phyloP scores from a whole-genome alignment of 177 flowering plant species.

The Vitis hybrid region DNA sequence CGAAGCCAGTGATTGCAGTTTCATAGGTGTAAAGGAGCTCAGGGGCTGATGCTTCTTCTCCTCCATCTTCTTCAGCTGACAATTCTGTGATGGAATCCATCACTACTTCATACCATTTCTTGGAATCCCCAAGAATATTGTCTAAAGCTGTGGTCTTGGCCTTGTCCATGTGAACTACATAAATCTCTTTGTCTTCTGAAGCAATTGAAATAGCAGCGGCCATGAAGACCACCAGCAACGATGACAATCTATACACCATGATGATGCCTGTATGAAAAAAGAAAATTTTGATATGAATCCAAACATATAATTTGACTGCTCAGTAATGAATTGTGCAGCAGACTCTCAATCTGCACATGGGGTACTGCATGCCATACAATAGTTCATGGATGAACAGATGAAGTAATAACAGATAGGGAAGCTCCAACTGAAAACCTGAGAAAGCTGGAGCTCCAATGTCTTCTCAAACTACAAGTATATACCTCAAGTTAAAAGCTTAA shows the following conservation, averaged over 20 bases:
- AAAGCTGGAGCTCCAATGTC: no score
- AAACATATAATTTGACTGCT: background rate
- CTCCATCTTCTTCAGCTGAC: constrained; percentile 24
- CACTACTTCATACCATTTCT: constrained; percentile 38
- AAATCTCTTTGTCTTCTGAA: constrained; percentile 30
- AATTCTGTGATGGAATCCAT: constrained; percentile 33
- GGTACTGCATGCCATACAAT: no score
- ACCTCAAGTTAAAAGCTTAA: no score
- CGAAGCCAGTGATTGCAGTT: constrained; percentile 51
- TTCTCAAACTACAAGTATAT: no score
- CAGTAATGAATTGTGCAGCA: no score
- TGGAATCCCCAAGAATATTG: constrained; percentile 19
- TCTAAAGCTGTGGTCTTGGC: constrained; percentile 11
- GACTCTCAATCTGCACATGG: no score
- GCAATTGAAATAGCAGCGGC: constrained; percentile 13
- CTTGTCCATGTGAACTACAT: constrained; percentile 43
- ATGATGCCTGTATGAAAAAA: constrained; percentile 20
- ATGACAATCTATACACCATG: constrained; percentile 13
- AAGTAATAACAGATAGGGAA: no score
- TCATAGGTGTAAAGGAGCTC: constrained; percentile 57
- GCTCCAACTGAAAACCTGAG: no score
- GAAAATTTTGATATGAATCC: background rate
- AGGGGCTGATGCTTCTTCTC: constrained; percentile 21
- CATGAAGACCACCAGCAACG: constrained; percentile 27
- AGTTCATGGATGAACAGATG: no score